Percentiles rank a stretch among this genome's conserved stretches.
phyloP scores from a whole-genome alignment of 768 basidiomycete genomes.

The Cyclocybe cylindracea region DNA sequence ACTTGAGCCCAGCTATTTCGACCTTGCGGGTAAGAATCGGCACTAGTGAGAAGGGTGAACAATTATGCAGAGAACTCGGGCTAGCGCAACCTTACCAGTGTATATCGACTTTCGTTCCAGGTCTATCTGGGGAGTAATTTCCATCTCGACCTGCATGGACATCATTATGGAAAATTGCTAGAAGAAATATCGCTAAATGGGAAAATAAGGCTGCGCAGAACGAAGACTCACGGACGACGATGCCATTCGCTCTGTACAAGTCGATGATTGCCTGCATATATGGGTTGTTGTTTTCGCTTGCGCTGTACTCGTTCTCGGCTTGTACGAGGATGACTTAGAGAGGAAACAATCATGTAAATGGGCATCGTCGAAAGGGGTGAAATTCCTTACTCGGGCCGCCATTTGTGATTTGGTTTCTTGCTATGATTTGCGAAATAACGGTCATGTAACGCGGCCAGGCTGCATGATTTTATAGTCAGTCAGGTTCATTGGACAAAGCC shows the following conservation, averaged over 20 bases:
- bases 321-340: slow-evolving; percentile 46
- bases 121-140: slow-evolving; percentile 50
- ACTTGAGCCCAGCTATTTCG: slow-evolving; percentile 49
- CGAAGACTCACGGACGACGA: slow-evolving; percentile 43
- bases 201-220: background rate
- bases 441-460: slow-evolving; percentile 63
- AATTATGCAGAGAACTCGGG: background rate
- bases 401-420: slow-evolving; percentile 56
- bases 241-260: slow-evolving; percentile 43
- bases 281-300: slow-evolving; percentile 38
- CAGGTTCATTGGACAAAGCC: background rate
- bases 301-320: slow-evolving; percentile 59
- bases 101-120: slow-evolving; percentile 47
- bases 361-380: background rate
- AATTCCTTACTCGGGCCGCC: slow-evolving; percentile 53
- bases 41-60: slow-evolving; percentile 26
- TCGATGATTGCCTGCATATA: slow-evolving; percentile 55
- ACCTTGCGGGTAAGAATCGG: slow-evolving; percentile 55
- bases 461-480: slow-evolving; percentile 4
- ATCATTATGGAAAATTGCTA: slow-evolving; percentile 52
- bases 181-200: background rate
- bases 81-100: slow-evolving; percentile 37
- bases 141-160: slow-evolving; percentile 48
- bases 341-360: background rate
- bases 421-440: slow-evolving; percentile 47